These are phyloP conservation scores for Phialophora macrospora DNA, from an alignment of 2,329 filamentous ascomycete genomes.

Conservation along the genomic window DNA sequence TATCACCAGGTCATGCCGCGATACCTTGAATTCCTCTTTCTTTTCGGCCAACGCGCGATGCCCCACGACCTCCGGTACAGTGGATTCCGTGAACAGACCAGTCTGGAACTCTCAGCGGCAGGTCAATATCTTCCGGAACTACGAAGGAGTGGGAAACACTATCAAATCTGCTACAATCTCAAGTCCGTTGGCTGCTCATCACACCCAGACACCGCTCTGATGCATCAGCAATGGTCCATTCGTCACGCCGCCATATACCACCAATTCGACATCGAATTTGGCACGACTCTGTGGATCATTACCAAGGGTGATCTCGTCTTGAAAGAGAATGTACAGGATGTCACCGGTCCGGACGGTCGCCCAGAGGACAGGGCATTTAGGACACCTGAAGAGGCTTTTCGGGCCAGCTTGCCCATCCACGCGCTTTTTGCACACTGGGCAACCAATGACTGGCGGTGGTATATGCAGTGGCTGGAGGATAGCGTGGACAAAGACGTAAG, in stretches of 20 bases:
- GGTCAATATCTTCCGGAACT: conserved; percentile 44
- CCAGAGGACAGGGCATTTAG: conserved; percentile 45
- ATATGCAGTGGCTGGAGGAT: conserved; percentile 32
- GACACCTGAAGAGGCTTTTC: conserved; percentile 44
- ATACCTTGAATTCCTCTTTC: conserved; percentile 49
- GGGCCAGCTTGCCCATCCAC: conserved; percentile 47
- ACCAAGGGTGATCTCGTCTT: conserved; percentile 45
- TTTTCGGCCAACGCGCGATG: conserved; percentile 45
- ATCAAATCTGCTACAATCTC: conserved; percentile 50
- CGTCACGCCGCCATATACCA: conserved; percentile 46
- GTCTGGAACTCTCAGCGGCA: conserved; percentile 45
- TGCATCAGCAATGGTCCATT: conserved; percentile 37
- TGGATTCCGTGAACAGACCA: conserved; percentile 46
- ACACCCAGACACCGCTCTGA: background rate
- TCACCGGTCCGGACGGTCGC: conserved; percentile 44
- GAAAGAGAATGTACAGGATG: conserved; percentile 42
- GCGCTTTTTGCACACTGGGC: conserved; percentile 50
- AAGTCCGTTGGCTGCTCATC: conserved; percentile 39
- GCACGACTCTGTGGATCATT: conserved; percentile 51
- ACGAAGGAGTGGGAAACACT: conserved; percentile 45
- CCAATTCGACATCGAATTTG: conserved; percentile 46
- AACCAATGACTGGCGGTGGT: conserved; percentile 51
- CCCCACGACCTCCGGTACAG: conserved; percentile 45
- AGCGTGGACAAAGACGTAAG: background rate
- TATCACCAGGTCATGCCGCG: conserved; percentile 51